phyloP scores from a whole-genome alignment of 75 land plant genomes.

The Selaginella moellendorffii region DNA sequence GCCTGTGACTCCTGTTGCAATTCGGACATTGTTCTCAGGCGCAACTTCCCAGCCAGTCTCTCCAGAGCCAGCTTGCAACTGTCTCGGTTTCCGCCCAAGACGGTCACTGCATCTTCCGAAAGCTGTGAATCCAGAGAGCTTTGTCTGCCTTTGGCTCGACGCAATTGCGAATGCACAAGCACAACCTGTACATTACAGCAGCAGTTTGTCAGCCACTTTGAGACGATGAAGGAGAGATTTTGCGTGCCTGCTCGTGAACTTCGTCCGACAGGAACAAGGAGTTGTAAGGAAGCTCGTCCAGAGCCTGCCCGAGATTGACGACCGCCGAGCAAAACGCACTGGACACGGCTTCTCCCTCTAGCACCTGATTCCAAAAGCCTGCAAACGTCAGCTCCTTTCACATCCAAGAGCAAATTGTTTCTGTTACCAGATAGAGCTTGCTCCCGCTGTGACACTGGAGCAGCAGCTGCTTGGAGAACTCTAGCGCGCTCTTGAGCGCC shows the following conservation, averaged over 20 bases:
- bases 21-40: background rate
- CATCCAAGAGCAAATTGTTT: too few relatives aligned
- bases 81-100: background rate
- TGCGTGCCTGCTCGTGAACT: conserved; percentile 73
- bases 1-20: conserved; percentile 1
- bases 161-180: conserved; percentile 1
- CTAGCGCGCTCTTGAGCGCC: conserved; percentile 35
- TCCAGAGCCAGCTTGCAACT: background rate
- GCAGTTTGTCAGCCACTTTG: background rate
- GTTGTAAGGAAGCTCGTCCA: conserved; percentile 49
- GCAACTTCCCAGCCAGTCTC: conserved; percentile 1
- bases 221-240: too few relatives aligned
- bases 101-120: background rate
- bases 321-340: conserved; percentile 38
- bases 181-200: background rate
- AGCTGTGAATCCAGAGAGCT: background rate
- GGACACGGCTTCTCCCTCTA: conserved; percentile 45
- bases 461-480: conserved; percentile 43
- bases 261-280: conserved; percentile 78
- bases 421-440: conserved; percentile 72
- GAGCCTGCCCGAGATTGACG: conserved; percentile 30
- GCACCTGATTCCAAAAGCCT: conserved; percentile 21
- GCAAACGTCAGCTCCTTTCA: too few relatives aligned
- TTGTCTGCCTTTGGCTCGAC: background rate
- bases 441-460: conserved; percentile 46